Base-by-base conservation (phyloP, 345 rosid genomes). In the Acer saccharum region DNA sequence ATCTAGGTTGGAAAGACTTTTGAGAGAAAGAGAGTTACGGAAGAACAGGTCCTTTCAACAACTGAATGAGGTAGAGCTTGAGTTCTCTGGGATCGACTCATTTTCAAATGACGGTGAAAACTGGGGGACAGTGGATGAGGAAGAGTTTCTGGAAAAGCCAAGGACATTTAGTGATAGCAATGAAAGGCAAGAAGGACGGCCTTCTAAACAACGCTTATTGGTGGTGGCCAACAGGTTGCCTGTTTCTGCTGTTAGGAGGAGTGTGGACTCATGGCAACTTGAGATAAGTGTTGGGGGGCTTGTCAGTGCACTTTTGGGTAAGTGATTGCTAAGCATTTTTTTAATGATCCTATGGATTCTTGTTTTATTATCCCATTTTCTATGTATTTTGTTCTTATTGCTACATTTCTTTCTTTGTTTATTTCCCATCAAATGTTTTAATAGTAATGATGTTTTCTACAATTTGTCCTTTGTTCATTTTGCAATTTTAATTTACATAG, bases 211-310 rank as follows among this genome's bases (percentile, higher is more conserved):
- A 74, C 86, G 92, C 12, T 69, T 89, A 7, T 73, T 89, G 78
- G 92, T 89, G 79, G 92, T 89, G 25, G 89, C 92, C 76, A 89
- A 89, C 69, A 84, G 92, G 81, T 63, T 89, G 67, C 92, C 92
- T 0, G 90, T 89, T 46, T 89, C 90, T 71, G 92, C 92, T 11
- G 71, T 78, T 39, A 82, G 92, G 79, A 81, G 44, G 68, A 87
- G 86, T 25, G 84, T 79, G 35, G 84, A 84, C 66, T 77, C 86
- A 7, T 89, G 92, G 92, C 86, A 83, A 6, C 89, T 89, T 68
- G 89, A 89, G 77, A 82, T 87, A 0, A 89, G 89, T 78, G 87
- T 82, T 13, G 89, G 92, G 20, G 92, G 92, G 13, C 75, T 89
- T 41, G 90, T 89, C 80, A 81, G 84, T 82, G 92, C 92, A 71